These are phyloP conservation scores for Candida glaebosa DNA, from an alignment of 805 yeast species.

Conservation along the genomic window DNA sequence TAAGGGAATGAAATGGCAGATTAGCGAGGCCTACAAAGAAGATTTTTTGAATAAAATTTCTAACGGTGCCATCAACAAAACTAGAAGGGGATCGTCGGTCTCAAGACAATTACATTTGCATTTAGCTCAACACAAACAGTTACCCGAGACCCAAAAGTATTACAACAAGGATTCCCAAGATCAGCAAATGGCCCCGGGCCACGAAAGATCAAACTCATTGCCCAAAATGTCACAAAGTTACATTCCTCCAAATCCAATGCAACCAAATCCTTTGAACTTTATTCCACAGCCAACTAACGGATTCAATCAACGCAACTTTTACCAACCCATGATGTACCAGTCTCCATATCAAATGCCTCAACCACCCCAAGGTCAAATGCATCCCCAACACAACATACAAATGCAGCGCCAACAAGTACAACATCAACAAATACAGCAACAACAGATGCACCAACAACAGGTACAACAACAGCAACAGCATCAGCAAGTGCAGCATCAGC, in stretches of 20 bases:
- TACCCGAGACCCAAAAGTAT: constrained; percentile 45
- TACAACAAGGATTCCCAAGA: constrained; percentile 7
- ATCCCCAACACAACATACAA: constrained; percentile 4
- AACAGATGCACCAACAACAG: constrained; percentile 5
- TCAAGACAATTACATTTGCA: constrained; percentile 77
- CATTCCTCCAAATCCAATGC: constrained; percentile 16
- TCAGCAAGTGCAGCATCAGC: constrained; percentile 3
- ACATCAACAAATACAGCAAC: constrained; percentile 4
- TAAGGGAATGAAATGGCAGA: constrained; percentile 99
- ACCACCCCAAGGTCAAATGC: constrained; percentile 2
- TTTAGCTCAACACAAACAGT: constrained; percentile 53
- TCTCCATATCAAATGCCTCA: constrained; percentile 11
- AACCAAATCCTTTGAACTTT: constrained; percentile 20
- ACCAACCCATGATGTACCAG: constrained; percentile 17
- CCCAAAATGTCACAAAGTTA: constrained; percentile 6
- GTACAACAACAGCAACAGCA: neutral
- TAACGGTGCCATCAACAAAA: constrained; percentile 69
- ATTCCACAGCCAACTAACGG: constrained; percentile 14
- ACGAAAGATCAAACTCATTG: constrained; percentile 2
- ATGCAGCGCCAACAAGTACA: constrained; percentile 6
- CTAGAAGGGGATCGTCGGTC: constrained; percentile 77
- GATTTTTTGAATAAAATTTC: constrained; percentile 81
- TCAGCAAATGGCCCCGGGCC: constrained; percentile 3
- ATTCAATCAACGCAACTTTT: constrained; percentile 16
- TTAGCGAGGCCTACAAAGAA: constrained; percentile 74